Base-by-base conservation (phyloP, 2,329 filamentous ascomycete genomes). In the Aspergillus puulaauensis region DNA sequence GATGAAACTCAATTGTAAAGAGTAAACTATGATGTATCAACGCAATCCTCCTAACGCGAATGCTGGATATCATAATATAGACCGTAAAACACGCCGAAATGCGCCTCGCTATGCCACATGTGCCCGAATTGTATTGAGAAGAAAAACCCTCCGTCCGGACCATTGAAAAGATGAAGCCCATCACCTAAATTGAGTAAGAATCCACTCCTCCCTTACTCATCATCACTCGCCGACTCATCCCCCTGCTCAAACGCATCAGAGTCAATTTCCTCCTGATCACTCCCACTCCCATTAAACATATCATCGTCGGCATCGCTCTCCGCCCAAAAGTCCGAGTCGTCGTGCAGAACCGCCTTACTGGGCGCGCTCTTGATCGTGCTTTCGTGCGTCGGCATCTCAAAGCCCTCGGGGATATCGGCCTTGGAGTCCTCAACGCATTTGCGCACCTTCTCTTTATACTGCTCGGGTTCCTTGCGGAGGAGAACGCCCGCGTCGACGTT, bases 401-500 rank as follows among this genome's bases (percentile, higher is more conserved):
- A 93, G 0, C 83, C 91, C 0, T 79, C 77, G 0, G 95, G 93
- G 3, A 96, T 91, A 69, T 96, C 90, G 62, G 82, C 78, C 76
- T 90, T 90, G 12, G 90, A 93, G 46, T 78, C 79, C 63, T 89
- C 86, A 4, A 95, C 88, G 33, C 91, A 85, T 44, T 86, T 83
- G 61, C 78, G 81, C 2, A 93, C 91, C 66, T 82, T 83, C 44
- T 79, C 76, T 69, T 91, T 86, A 80, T 96, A 99, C 33, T 80
- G 75, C 1, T 80, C 79, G 0, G 86, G 86, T 33, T 88, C 77
- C 66, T 93, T 91, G 59, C 93, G 87, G 68, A 96, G 88, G 80
- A 92, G 84, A 23, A 97, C 89, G 57, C 91, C 86, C 2, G 95
- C 93, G 66, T 98, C 93, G 55, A 98, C 93, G 72, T 98, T 98